These are phyloP conservation scores for Colletotrichum theobromicola DNA, from an alignment of 2,329 filamentous ascomycete genomes.

Conservation along the genomic window DNA sequence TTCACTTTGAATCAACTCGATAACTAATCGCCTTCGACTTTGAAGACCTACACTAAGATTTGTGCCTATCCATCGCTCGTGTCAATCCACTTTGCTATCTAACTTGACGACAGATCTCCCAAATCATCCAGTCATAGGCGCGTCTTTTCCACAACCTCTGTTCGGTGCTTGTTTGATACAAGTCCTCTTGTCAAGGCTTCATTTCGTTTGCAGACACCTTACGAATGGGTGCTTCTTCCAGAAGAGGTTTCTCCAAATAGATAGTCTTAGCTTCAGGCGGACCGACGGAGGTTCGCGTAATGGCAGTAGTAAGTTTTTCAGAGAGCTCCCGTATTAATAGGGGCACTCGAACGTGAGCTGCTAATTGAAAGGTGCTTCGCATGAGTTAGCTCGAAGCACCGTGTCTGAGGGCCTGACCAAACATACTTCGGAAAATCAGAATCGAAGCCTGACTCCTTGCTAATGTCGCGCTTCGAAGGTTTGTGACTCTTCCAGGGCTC, in stretches of 20 bases:
- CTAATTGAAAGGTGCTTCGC: rapidly evolving
- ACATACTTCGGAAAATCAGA: not conserved
- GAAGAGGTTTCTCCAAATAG: not conserved
- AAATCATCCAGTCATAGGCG: too few relatives aligned
- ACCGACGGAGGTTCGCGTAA: not conserved
- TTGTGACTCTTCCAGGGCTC: not conserved
- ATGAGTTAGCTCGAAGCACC: rapidly evolving
- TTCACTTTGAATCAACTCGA: too few relatives aligned
- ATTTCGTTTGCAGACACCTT: too few relatives aligned
- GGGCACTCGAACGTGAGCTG: not conserved
- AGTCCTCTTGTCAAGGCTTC: too few relatives aligned
- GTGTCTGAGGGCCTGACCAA: not conserved
- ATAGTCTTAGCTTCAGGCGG: rapidly evolving
- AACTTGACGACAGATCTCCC: too few relatives aligned
- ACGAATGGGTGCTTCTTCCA: too few relatives aligned
- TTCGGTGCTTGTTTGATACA: too few relatives aligned
- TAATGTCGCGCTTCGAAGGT: not conserved
- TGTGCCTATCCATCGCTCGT: too few relatives aligned
- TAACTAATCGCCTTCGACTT: too few relatives aligned
- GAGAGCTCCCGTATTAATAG: not conserved
- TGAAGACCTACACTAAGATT: too few relatives aligned
- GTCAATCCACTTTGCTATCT: too few relatives aligned
- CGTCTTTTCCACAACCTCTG: too few relatives aligned
- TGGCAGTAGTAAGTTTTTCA: not conserved
- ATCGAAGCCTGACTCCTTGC: not conserved